Conservation (phyloP, 331 rosid genomes). For the Malus hybrid region DNA sequence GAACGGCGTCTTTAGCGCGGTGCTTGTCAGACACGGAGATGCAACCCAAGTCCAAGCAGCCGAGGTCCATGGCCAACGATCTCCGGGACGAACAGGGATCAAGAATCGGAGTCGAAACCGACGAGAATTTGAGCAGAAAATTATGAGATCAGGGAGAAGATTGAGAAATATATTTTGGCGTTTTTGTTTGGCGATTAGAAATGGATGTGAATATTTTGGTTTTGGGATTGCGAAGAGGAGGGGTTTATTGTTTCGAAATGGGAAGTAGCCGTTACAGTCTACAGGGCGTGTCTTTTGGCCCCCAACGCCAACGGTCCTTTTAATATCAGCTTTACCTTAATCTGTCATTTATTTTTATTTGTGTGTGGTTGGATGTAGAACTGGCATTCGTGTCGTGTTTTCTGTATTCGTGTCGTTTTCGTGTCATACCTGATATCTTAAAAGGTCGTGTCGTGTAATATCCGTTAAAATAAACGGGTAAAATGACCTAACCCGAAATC, state of each 20-base stretch:
- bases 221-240: neutral
- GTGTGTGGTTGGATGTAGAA: neutral
- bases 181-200: neutral
- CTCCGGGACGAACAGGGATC: neutral
- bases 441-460: no score
- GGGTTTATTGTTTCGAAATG: neutral
- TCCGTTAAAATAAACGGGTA: no score
- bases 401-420: no score
- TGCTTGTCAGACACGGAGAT: slow-evolving; percentile 17
- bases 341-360: neutral
- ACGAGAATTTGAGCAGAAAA: neutral
- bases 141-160: slow-evolving; percentile 1
- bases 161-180: neutral
- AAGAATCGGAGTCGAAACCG: neutral
- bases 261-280: slow-evolving; percentile 47
- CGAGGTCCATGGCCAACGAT: slow-evolving; percentile 27
- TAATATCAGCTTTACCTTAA: neutral
- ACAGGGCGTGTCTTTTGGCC: neutral
- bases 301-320: slow-evolving; percentile 31
- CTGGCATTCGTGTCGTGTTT: no score
- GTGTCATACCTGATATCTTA: no score
- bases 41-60: slow-evolving; percentile 41
- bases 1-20: neutral
- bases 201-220: neutral
- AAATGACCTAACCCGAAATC: no score